phyloP scores from a whole-genome alignment of 192 early-diverging fungal genomes.

The Lobulomyces angularis region DNA sequence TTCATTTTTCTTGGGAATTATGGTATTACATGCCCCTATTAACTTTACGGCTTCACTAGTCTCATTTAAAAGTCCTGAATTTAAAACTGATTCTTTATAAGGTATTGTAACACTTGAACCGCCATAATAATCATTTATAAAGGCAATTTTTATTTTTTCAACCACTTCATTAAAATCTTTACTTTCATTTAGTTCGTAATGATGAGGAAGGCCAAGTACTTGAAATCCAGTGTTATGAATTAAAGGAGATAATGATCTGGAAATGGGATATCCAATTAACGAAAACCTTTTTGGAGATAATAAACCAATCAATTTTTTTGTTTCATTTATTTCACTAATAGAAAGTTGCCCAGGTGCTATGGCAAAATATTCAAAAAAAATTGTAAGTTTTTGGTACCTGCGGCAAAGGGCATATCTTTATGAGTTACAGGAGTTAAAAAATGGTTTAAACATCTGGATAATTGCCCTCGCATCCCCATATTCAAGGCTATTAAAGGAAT shows the following conservation, averaged over 20 bases:
- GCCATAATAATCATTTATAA: constrained; percentile 54
- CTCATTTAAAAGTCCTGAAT: constrained; percentile 42
- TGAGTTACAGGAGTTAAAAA: constrained; percentile 93
- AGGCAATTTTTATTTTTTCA: constrained; percentile 24
- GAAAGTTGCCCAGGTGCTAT: constrained; percentile 93
- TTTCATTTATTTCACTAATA: constrained; percentile 61
- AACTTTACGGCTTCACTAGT: constrained; percentile 62
- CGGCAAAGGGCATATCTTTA: constrained; percentile 53
- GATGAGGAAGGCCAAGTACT: constrained; percentile 69
- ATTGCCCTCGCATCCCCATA: constrained; percentile 83
- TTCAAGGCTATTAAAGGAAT: constrained; percentile 86
- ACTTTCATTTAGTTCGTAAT: constrained; percentile 65
- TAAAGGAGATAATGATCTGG: constrained; percentile 76
- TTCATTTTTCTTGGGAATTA: constrained; percentile 31
- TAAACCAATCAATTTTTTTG: constrained; percentile 57
- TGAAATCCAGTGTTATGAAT: constrained; percentile 90
- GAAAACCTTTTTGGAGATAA: constrained; percentile 56
- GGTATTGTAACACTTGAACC: constrained; percentile 95
- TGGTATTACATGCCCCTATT: constrained; percentile 95
- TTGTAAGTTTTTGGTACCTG: too few species aligned
- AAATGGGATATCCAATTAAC: constrained; percentile 83
- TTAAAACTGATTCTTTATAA: constrained; percentile 76
- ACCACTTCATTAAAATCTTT: constrained; percentile 44
- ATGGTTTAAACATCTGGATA: constrained; percentile 80
- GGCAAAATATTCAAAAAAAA: too few species aligned